Percentiles rank a stretch among this genome's conserved stretches.
Evolutionary conservation across 2,329 filamentous ascomycete species (phyloP).

Genomic region (Cladobotryum mycophilum): DNA sequence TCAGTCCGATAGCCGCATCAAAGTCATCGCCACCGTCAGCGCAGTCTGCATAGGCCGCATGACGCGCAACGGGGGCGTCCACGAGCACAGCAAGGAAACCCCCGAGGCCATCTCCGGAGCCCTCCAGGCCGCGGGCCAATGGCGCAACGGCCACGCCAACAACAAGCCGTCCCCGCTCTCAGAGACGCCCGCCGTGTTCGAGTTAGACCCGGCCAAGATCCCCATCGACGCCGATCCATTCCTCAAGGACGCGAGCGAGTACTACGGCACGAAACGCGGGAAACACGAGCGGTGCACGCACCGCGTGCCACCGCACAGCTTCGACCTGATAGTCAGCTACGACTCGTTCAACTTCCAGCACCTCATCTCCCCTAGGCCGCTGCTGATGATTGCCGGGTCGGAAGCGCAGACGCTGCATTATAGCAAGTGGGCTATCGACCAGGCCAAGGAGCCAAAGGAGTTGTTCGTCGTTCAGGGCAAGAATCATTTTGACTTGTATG

Average conservation of each 20-base stretch:
- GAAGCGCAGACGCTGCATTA: constrained; percentile 13
- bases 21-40: constrained; percentile 28
- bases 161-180: background rate
- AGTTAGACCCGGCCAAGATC: constrained; percentile 3
- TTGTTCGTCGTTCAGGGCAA: constrained; percentile 11
- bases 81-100: constrained; percentile 1
- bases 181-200: constrained; percentile 3
- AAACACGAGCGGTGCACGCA: constrained; percentile 10
- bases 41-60: constrained; percentile 25
- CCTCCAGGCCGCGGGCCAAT: constrained; percentile 6
- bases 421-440: constrained; percentile 7
- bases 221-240: constrained; percentile 1
- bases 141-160: constrained; percentile 2
- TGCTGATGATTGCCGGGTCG: constrained; percentile 14
- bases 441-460: constrained; percentile 14
- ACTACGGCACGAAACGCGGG: constrained; percentile 14
- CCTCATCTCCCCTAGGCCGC: constrained; percentile 13
- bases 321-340: constrained; percentile 11
- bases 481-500: constrained; percentile 15
- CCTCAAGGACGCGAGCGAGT: constrained; percentile 11
- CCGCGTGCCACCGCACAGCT: constrained; percentile 6
- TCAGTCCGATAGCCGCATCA: constrained; percentile 32
- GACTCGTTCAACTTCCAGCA: constrained; percentile 11
- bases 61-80: constrained; percentile 15
- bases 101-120: constrained; percentile 2